A percentile compares a stretch with the other conserved stretches of the same genome.
These are phyloP conservation scores for Melampsora medusae DNA, from an alignment of 1,284 basidiomycete genomes.

Conservation along the genomic window DNA sequence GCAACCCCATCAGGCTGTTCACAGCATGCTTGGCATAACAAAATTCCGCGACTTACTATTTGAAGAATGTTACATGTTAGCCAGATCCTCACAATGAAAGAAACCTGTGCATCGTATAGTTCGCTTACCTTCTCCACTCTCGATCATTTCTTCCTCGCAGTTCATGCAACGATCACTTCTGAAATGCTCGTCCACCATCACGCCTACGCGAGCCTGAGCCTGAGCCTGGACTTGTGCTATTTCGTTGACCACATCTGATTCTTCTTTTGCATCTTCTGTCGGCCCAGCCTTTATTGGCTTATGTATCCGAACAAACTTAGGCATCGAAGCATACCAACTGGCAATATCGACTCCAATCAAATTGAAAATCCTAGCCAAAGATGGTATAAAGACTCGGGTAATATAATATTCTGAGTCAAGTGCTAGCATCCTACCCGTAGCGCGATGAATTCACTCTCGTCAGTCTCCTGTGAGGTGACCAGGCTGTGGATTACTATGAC, in stretches of 20 bases:
- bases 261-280: conserved; percentile 18
- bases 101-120: conserved; percentile 48
- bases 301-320: conserved; percentile 57
- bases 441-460: neutral
- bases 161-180: conserved; percentile 48
- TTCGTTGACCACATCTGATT: conserved; percentile 20
- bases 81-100: conserved; percentile 44
- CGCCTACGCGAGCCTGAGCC: conserved; percentile 14
- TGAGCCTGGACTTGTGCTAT: neutral
- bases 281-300: conserved; percentile 30
- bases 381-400: conserved; percentile 77
- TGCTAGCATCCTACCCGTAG: conserved; percentile 60
- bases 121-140: conserved; percentile 32
- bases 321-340: conserved; percentile 86
- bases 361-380: conserved; percentile 84
- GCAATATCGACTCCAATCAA: conserved; percentile 84
- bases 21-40: conserved; percentile 67
- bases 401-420: conserved; percentile 91
- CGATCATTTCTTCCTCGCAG: conserved; percentile 46
- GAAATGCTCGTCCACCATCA: conserved; percentile 49
- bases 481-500: neutral
- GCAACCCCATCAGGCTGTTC: conserved; percentile 63
- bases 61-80: neutral
- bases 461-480: neutral
- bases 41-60: conserved; percentile 1